phyloP scores from a whole-genome alignment of 2,329 filamentous ascomycete species.

The Penicillium sp. region DNA sequence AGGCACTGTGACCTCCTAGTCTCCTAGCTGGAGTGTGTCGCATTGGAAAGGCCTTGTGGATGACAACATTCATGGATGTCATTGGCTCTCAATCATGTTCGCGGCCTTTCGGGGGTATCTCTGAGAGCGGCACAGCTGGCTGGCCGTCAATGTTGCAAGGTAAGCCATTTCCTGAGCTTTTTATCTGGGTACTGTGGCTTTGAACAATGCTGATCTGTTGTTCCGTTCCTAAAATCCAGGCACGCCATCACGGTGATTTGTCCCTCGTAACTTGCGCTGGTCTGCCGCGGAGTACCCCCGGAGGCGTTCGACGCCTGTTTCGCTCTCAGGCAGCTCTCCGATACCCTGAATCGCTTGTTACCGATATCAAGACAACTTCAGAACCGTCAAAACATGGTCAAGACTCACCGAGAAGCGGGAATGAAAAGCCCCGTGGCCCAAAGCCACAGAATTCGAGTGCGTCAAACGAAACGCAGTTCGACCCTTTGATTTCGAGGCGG shows the following conservation, averaged over 20 bases:
- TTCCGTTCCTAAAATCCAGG: background rate
- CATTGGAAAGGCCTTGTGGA: slow-evolving; percentile 28
- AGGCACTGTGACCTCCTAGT: slow-evolving; percentile 16
- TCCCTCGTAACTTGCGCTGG: background rate
- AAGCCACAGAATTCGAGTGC: background rate
- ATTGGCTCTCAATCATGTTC: slow-evolving; percentile 48
- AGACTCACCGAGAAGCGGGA: background rate
- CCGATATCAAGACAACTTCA: too few species aligned
- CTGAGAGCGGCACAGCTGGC: slow-evolving; percentile 42
- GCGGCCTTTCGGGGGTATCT: slow-evolving; percentile 45
- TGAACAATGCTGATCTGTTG: background rate
- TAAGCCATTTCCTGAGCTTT: slow-evolving; percentile 9
- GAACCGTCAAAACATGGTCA: background rate
- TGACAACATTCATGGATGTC: slow-evolving; percentile 51
- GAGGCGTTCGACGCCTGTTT: slow-evolving; percentile 17
- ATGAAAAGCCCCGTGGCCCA: background rate
- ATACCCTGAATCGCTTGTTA: background rate
- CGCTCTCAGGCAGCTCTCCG: slow-evolving; percentile 7
- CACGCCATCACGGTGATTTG: background rate
- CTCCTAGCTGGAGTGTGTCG: slow-evolving; percentile 22
- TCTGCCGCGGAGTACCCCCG: slow-evolving; percentile 8
- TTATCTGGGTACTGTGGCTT: background rate
- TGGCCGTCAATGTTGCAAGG: slow-evolving; percentile 33
- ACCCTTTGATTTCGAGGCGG: slow-evolving; percentile 3
- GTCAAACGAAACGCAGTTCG: background rate